Evolutionary conservation across 176 grass and related monocot genomes (phyloP), one percentile per base, ranked within the genome.

Genomic region (Chrysopogon serrulatus): DNA sequence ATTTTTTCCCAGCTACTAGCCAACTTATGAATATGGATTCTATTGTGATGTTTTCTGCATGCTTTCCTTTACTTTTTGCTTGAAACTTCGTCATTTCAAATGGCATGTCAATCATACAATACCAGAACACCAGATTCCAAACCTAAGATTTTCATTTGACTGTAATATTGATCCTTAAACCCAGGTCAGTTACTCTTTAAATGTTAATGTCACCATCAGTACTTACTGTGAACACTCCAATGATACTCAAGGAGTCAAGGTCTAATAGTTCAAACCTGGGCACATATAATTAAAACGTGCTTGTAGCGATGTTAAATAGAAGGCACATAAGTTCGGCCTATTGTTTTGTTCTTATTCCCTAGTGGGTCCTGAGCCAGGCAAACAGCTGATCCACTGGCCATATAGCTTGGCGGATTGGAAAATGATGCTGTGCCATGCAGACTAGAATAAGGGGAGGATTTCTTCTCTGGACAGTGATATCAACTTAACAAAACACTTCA

Each of bases 401-500:
- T 28, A 79, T 31, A 63, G 73, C 60, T 27, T 56, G 59, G 59
- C 39, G 23, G 76, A 30, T 36, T 74, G 45, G 82, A 39, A 57
- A 79, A 67, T 80, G 77, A 76, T 39, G 10, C 65, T n/a, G n/a
- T n/a, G n/a, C n/a, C n/a, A n/a, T n/a, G n/a, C 24, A 72, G 11
- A 57, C 68, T 45, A 65, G 28, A 73, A 84, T 40, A 41, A 73
- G 45, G 41, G 80, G 34, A 44, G 48, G 30, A 7, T 89, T 80
- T 69, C 82, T 85, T 85, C 48, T 74, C 39, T 70, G 68, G 23
- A 89, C 85, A 19, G 49, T 53, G 19, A 23, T 53, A 53, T 23
- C 49, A 53, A 53, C 49, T 53, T 53, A 0, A 37, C 36, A 37
- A 37, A 37, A 37, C 36, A 5, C 5, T 37, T 37, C 5, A 37